Conservation (phyloP, 192 early-diverging fungal species). For the Geranomyces variabilis region DNA sequence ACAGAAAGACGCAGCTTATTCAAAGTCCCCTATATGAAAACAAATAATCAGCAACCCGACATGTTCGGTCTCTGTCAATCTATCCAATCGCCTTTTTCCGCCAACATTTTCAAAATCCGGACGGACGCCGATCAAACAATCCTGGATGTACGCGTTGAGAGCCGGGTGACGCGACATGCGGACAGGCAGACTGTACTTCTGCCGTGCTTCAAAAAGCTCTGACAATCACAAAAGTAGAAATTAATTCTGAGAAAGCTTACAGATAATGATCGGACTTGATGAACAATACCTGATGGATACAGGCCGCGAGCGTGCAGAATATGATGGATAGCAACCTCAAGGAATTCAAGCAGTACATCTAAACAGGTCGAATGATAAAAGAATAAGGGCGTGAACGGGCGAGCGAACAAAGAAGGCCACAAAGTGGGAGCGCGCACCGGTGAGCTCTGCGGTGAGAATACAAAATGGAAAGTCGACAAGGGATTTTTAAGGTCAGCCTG, state of each 20-base stretch:
- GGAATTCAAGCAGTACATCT: constrained; percentile 46
- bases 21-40: constrained; percentile 30
- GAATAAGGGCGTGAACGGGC: too few species aligned
- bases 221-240: background rate
- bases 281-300: constrained; percentile 47
- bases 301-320: constrained; percentile 44
- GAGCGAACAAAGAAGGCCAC: too few species aligned
- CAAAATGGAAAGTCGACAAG: too few species aligned
- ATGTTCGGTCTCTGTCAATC: too few species aligned
- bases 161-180: constrained; percentile 44
- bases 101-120: constrained; percentile 43
- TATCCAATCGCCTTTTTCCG: background rate
- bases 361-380: too few species aligned
- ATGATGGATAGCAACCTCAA: constrained; percentile 51
- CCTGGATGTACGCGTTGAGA: constrained; percentile 49
- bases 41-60: too few species aligned
- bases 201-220: constrained; percentile 39
- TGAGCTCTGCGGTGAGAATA: too few species aligned
- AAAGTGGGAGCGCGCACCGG: too few species aligned
- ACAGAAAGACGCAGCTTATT: constrained; percentile 40
- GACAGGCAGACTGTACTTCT: constrained; percentile 41
- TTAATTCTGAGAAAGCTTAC: background rate
- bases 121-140: constrained; percentile 37
- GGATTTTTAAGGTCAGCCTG: too few species aligned
- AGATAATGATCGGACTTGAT: too few species aligned